A percentile compares a stretch with the other conserved stretches of the same genome.
Evolutionary conservation across 257 asterid species (phyloP).

Genomic region (Knoxia roxburghii): DNA sequence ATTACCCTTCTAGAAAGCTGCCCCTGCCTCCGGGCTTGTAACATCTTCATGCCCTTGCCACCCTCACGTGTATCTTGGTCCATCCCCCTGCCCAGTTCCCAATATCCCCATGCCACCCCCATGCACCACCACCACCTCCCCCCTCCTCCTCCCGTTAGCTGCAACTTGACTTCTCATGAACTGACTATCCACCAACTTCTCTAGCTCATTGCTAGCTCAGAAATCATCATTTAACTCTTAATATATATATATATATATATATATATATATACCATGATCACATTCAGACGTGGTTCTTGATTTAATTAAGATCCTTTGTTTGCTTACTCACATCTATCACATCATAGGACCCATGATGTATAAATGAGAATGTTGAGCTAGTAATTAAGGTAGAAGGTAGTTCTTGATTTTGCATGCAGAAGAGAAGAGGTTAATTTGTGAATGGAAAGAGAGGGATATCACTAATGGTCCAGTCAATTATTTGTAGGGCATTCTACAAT

Average conservation of each 20-base stretch:
- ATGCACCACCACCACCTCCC: conserved; percentile 3
- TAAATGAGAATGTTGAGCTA: too few relatives aligned
- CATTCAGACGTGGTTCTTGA: too few relatives aligned
- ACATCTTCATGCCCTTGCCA: conserved; percentile 5
- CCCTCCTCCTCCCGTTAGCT: background rate
- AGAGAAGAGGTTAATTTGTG: too few relatives aligned
- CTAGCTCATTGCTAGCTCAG: too few relatives aligned
- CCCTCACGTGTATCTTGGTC: conserved; percentile 31
- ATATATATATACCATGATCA: too few relatives aligned
- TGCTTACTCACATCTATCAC: too few relatives aligned
- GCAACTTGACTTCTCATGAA: conserved; percentile 16
- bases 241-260: too few relatives aligned
- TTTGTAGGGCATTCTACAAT: conserved; percentile 13
- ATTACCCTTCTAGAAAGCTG: conserved; percentile 15
- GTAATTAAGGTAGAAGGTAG: too few relatives aligned
- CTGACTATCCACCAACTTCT: conserved; percentile 4
- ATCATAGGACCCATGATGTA: too few relatives aligned
- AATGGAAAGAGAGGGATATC: background rate
- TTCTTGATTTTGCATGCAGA: background rate
- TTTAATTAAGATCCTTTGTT: too few relatives aligned
- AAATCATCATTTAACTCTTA: too few relatives aligned
- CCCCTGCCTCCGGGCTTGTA: conserved; percentile 4
- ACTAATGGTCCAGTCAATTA: conserved; percentile 25
- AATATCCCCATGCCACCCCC: background rate
- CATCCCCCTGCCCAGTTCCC: conserved; percentile 3